Evolutionary conservation across 2,329 filamentous ascomycete species (phyloP).

Genomic region (Fusarium nematophilum): DNA sequence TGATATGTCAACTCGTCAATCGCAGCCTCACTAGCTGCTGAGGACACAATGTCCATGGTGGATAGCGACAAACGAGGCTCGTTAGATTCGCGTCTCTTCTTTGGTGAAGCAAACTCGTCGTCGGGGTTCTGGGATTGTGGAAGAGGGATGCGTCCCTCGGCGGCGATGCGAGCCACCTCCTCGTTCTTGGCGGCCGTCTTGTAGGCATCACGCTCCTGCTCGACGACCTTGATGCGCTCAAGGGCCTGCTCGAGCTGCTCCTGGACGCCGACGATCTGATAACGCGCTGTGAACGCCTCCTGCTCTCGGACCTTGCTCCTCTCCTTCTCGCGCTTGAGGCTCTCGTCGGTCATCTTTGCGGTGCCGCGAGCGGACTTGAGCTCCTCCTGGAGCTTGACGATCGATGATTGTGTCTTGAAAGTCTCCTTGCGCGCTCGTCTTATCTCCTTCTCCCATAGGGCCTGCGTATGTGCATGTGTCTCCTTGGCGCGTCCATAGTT

Average conservation of each 20-base stretch:
- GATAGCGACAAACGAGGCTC: conserved; percentile 60
- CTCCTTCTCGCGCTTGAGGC: conserved; percentile 71
- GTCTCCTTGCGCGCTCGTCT: conserved; percentile 76
- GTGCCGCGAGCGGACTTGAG: conserved; percentile 70
- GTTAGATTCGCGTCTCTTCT: conserved; percentile 53
- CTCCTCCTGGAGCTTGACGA: conserved; percentile 80
- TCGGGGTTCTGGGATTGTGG: conserved; percentile 65
- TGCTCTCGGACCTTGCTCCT: conserved; percentile 72
- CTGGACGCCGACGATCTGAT: conserved; percentile 72
- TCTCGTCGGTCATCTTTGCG: conserved; percentile 67
- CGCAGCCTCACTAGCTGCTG: conserved; percentile 66
- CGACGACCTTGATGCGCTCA: conserved; percentile 72
- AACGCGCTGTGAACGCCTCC: conserved; percentile 75
- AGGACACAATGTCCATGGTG: conserved; percentile 64
- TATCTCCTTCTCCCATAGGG: conserved; percentile 80
- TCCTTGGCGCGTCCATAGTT: conserved; percentile 78
- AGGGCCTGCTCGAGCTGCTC: conserved; percentile 74
- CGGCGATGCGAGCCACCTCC: conserved; percentile 77
- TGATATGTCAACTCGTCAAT: conserved; percentile 66
- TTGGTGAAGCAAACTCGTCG: conserved; percentile 72
- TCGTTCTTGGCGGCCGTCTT: conserved; percentile 79
- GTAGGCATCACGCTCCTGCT: conserved; percentile 80
- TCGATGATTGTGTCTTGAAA: conserved; percentile 77
- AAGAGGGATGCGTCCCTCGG: conserved; percentile 76
- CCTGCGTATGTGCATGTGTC: conserved; percentile 73